Evolutionary conservation across 2,329 filamentous ascomycete genomes (phyloP).

Genomic region (Colletotrichum sp.): DNA sequence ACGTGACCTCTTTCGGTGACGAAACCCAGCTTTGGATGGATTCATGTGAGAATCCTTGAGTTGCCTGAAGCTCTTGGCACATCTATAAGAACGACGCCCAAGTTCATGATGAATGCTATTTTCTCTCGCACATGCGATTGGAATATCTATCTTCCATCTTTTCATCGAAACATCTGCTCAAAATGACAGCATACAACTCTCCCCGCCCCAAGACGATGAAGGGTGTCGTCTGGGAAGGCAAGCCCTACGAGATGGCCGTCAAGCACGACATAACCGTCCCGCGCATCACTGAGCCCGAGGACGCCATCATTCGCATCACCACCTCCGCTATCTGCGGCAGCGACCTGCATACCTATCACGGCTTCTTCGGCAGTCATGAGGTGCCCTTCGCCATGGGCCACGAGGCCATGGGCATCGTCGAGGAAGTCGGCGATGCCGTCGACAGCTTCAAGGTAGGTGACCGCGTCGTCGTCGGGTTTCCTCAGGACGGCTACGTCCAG

Average conservation of each 20-base stretch:
- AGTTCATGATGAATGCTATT: not conserved
- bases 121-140: not conserved
- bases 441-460: constrained; percentile 39
- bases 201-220: constrained; percentile 3
- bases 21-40: fast-evolving
- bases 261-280: constrained; percentile 21
- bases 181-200: not conserved
- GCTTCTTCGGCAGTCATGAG: constrained; percentile 19
- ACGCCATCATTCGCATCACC: constrained; percentile 40
- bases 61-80: not conserved
- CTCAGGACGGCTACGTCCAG: constrained; percentile 19
- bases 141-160: not conserved
- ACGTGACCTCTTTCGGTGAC: not conserved
- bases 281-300: constrained; percentile 23
- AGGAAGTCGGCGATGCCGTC: constrained; percentile 38
- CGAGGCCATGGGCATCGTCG: constrained; percentile 46
- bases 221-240: constrained; percentile 28
- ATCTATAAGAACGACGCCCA: not conserved
- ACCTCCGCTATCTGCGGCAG: constrained; percentile 38
- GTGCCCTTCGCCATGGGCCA: constrained; percentile 36
- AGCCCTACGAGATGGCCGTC: constrained; percentile 18
- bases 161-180: not conserved
- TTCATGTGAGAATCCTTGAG: not conserved
- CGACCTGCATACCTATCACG: constrained; percentile 39
- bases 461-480: constrained; percentile 39